phyloP scores from a whole-genome alignment of 2,329 filamentous ascomycete species.

The Xylaria sp. region DNA sequence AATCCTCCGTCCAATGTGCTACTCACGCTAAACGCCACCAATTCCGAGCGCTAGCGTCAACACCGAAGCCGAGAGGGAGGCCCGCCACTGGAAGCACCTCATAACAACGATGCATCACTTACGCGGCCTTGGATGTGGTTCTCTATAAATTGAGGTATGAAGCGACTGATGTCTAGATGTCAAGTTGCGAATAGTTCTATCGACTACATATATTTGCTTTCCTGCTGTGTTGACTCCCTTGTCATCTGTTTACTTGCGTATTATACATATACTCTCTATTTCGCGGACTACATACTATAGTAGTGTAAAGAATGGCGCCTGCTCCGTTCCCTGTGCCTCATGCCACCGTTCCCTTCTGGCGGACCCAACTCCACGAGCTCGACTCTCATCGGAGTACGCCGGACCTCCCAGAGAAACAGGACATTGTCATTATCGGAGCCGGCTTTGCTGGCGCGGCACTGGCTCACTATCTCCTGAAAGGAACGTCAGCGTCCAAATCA shows the following conservation, averaged over 20 bases:
- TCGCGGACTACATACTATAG: not conserved
- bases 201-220: not conserved
- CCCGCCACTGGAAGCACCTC: not conserved
- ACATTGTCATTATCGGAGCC: conserved; percentile 63
- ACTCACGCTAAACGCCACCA: not conserved
- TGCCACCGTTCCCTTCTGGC: conserved; percentile 64
- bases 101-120: not conserved
- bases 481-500: conserved; percentile 42
- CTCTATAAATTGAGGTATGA: not conserved
- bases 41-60: conserved; percentile 3
- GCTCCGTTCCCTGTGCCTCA: conserved; percentile 44
- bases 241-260: not conserved
- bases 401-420: conserved; percentile 59
- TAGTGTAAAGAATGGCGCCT: conserved; percentile 2
- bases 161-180: not conserved
- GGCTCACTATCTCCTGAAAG: conserved; percentile 59
- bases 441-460: conserved; percentile 64
- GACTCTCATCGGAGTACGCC: conserved; percentile 62
- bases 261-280: not conserved
- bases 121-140: not conserved
- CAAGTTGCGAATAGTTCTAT: not conserved
- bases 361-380: conserved; percentile 62
- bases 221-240: too few species aligned
- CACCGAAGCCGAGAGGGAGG: conserved; percentile 12
- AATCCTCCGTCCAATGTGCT: too few species aligned